These are phyloP conservation scores for Mortierella sp. DNA, from an alignment of 371 early-diverging fungal species.

Conservation along the genomic window DNA sequence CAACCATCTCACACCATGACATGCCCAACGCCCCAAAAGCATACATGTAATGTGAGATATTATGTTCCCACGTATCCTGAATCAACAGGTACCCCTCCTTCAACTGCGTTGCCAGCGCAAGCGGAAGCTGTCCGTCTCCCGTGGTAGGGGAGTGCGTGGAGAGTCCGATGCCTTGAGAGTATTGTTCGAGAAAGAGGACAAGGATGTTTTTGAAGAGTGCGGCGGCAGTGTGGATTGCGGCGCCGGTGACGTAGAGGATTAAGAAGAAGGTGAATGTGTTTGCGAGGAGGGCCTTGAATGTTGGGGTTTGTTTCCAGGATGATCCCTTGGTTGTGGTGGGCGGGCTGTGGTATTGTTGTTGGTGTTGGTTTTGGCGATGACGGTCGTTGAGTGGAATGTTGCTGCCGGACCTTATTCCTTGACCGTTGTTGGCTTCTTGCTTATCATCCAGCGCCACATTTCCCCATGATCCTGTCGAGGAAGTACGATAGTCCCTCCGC, in stretches of 20 bases:
- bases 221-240: conserved; percentile 37
- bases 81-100: conserved; percentile 67
- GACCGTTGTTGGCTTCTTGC: neutral
- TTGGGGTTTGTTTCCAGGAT: conserved; percentile 5
- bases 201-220: conserved; percentile 50
- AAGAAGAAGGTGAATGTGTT: conserved; percentile 39
- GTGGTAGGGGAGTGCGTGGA: conserved; percentile 40
- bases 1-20: conserved; percentile 69
- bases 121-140: conserved; percentile 30
- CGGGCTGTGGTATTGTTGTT: conserved; percentile 2
- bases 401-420: neutral
- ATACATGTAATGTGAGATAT: conserved; percentile 72
- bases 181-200: conserved; percentile 32
- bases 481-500: neutral
- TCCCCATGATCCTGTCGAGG: neutral
- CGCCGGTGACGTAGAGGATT: conserved; percentile 45
- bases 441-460: conserved; percentile 5
- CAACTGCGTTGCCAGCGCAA: conserved; percentile 42
- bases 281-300: conserved; percentile 18
- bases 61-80: conserved; percentile 69
- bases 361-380: neutral
- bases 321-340: neutral
- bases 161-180: conserved; percentile 41
- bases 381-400: neutral
- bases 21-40: conserved; percentile 69